phyloP scores from a whole-genome alignment of 2,329 filamentous ascomycete genomes.

The Microsporum canis region DNA sequence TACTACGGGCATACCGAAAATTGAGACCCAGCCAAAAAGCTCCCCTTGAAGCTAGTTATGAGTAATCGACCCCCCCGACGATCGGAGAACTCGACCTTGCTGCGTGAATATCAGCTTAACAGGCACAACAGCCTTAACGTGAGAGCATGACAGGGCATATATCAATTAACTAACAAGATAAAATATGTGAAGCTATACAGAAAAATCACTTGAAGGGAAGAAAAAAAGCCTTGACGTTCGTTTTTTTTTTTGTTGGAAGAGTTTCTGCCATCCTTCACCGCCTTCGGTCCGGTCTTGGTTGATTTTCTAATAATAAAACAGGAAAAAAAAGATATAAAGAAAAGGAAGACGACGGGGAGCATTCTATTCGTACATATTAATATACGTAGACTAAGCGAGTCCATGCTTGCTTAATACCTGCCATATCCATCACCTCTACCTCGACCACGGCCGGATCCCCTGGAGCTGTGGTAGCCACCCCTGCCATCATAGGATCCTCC shows the following conservation, averaged over 20 bases:
- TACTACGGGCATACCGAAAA: background rate
- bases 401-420: constrained; percentile 21
- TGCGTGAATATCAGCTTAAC: background rate
- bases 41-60: background rate
- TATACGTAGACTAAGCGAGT: constrained; percentile 3
- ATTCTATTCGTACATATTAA: background rate
- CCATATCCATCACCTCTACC: constrained; percentile 29
- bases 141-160: background rate
- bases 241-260: background rate
- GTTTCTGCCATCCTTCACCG: constrained; percentile 1
- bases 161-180: background rate
- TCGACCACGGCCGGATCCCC: constrained; percentile 17
- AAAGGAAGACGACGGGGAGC: background rate
- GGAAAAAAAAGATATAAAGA: background rate
- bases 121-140: background rate
- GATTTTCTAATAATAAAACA: background rate
- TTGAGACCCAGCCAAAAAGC: background rate
- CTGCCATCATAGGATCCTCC: constrained; percentile 14
- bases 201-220: background rate
- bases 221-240: background rate
- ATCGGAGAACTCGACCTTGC: background rate
- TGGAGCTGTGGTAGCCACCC: constrained; percentile 18
- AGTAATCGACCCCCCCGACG: background rate
- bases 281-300: background rate
- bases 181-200: background rate